A percentile compares a stretch with the other conserved stretches of the same genome.
Evolutionary conservation across 2,329 filamentous ascomycete genomes (phyloP).

Genomic region (Stemphylium vesicarium): DNA sequence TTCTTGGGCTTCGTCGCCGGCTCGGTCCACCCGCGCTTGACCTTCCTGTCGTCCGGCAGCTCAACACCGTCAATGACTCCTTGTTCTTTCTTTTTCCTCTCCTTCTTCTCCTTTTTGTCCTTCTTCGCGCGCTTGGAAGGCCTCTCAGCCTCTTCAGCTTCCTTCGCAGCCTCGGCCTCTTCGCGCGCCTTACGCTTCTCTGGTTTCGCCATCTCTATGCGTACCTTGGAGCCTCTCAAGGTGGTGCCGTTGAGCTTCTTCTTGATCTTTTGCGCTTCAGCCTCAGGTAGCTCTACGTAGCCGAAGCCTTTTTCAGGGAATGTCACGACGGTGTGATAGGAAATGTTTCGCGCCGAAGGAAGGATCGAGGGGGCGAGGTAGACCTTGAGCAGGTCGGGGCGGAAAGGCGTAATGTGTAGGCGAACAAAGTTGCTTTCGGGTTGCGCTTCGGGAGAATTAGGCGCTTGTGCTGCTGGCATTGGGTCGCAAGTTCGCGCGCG

Average conservation of each 20-base stretch:
- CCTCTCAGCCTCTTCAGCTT: conserved; percentile 54
- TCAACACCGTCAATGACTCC: conserved; percentile 71
- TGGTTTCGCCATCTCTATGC: conserved; percentile 79
- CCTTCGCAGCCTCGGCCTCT: conserved; percentile 45
- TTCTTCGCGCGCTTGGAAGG: conserved; percentile 56
- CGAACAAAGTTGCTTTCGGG: conserved; percentile 52
- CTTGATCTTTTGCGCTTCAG: conserved; percentile 87
- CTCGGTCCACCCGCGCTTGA: conserved; percentile 91
- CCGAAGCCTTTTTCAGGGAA: conserved; percentile 92
- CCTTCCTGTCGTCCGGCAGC: conserved; percentile 74
- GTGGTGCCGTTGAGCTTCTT: conserved; percentile 89
- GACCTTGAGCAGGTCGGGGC: conserved; percentile 72
- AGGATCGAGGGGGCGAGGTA: conserved; percentile 73
- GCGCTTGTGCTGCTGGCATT: conserved; percentile 44
- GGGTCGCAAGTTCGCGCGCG: conserved; percentile 27
- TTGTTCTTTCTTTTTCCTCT: conserved; percentile 56
- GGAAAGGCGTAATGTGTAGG: conserved; percentile 89
- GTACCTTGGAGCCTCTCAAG: conserved; percentile 83
- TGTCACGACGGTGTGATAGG: conserved; percentile 84
- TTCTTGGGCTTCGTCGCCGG: conserved; percentile 56
- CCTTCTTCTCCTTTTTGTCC: conserved; percentile 51
- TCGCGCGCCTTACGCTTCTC: conserved; percentile 58
- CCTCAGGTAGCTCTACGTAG: conserved; percentile 79
- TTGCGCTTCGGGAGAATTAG: conserved; percentile 26
- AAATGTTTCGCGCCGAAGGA: conserved; percentile 75